phyloP scores from a whole-genome alignment of 306 rosid species.

The Vigna trinervia region DNA sequence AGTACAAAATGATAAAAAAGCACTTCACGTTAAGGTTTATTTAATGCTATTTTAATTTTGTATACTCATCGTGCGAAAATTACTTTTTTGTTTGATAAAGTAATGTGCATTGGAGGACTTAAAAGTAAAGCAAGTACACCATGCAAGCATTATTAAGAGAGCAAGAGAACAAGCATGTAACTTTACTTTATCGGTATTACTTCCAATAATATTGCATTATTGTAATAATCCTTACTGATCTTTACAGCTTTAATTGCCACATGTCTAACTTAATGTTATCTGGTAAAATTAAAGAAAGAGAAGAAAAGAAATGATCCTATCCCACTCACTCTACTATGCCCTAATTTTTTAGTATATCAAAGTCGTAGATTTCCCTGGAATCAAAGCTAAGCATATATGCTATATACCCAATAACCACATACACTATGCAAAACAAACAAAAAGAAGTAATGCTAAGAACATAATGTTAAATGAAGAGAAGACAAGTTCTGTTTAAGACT shows the following conservation, averaged over 20 bases:
- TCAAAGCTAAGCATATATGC: slow-evolving; percentile 40
- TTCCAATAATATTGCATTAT: slow-evolving; percentile 28
- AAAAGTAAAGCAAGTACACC: slow-evolving; percentile 36
- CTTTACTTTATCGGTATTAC: slow-evolving; percentile 24
- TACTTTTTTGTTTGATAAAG: neutral
- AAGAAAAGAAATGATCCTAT: slow-evolving; percentile 2
- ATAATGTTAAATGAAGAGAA: slow-evolving; percentile 22
- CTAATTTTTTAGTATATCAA: slow-evolving; percentile 18
- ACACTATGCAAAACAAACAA: slow-evolving; percentile 12
- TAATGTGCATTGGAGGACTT: slow-evolving; percentile 19
- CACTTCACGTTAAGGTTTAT: neutral
- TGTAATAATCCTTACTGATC: slow-evolving; percentile 25
- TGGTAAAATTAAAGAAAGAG: neutral
- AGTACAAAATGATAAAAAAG: neutral
- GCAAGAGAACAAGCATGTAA: slow-evolving; percentile 18
- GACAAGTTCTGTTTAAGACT: neutral
- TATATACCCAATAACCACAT: neutral
- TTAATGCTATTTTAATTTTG: neutral
- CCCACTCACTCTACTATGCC: neutral
- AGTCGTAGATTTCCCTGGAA: slow-evolving; percentile 34
- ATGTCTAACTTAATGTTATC: neutral
- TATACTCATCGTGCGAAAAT: neutral
- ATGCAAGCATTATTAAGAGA: slow-evolving; percentile 26
- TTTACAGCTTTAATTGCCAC: slow-evolving; percentile 19
- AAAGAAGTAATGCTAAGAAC: slow-evolving; percentile 30